Conservation (phyloP, 495 filamentous ascomycete species). For the Cercophora sp. region DNA sequence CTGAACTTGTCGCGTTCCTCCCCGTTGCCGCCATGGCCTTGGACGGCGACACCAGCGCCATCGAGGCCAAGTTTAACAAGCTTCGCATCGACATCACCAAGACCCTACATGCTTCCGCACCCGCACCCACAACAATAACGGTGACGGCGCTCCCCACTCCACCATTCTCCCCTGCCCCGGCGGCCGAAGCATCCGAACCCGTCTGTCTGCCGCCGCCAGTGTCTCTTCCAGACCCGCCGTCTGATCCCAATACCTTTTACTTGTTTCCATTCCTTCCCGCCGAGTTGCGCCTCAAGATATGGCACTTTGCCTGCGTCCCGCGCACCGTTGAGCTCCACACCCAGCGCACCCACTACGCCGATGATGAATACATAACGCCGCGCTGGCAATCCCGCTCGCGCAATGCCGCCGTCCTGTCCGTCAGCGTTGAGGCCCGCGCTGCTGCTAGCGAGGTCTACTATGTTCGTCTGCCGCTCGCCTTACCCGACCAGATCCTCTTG, state of each 20-base stretch:
- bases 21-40: not conserved
- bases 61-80: not conserved
- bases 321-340: conserved; percentile 35
- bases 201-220: no score
- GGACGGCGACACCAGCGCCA: not conserved
- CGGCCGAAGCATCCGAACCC: not conserved
- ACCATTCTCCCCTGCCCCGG: conserved; percentile 1
- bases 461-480: conserved; percentile 26
- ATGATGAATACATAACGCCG: conserved; percentile 1
- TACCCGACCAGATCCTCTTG: conserved; percentile 16
- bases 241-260: conserved; percentile 17
- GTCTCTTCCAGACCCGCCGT: no score
- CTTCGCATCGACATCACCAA: conserved; percentile 2
- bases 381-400: conserved; percentile 28
- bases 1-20: not conserved
- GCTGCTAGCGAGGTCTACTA: conserved; percentile 28
- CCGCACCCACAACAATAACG: conserved; percentile 2
- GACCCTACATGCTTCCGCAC: not conserved
- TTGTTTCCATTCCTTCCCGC: conserved; percentile 32
- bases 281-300: conserved; percentile 37
- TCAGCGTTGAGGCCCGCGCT: conserved; percentile 28
- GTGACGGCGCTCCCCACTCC: conserved; percentile 9
- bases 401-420: conserved; percentile 31
- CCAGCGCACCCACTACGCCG: conserved; percentile 25
- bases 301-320: conserved; percentile 27